Percentiles rank a stretch among this genome's conserved stretches.
phyloP scores from a whole-genome alignment of 2,329 filamentous ascomycete species.

The Fusarium siculi region DNA sequence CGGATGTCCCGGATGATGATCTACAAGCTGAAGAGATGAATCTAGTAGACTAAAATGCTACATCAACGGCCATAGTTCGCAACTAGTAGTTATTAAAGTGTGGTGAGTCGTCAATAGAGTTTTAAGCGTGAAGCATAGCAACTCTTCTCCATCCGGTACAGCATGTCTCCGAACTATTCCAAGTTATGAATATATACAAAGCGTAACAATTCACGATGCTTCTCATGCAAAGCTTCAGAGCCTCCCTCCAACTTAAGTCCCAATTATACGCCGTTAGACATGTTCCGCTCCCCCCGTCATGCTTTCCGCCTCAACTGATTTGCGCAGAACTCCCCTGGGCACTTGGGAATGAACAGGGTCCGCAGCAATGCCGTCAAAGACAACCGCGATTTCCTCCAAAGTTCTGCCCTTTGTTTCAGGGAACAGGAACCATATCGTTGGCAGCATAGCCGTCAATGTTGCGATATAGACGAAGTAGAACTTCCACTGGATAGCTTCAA shows the following conservation, averaged over 20 bases:
- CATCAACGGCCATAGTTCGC: neutral
- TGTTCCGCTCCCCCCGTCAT: neutral
- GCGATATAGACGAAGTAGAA: conserved; percentile 30
- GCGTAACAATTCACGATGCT: too few species aligned
- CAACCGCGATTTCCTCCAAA: conserved; percentile 23
- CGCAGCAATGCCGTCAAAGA: conserved; percentile 14
- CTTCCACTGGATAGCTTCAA: conserved; percentile 24
- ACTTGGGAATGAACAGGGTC: neutral
- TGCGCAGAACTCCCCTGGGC: neutral
- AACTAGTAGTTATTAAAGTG: neutral
- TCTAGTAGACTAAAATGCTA: neutral
- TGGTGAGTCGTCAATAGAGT: neutral
- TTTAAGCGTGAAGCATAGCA: neutral
- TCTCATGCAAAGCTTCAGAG: neutral
- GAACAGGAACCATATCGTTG: conserved; percentile 23
- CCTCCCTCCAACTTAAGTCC: fast-evolving
- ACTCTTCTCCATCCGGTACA: neutral
- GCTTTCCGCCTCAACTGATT: conserved; percentile 11
- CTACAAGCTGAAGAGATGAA: neutral
- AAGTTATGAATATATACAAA: neutral
- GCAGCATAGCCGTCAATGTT: neutral
- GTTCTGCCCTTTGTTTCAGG: conserved; percentile 29
- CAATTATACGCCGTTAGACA: neutral
- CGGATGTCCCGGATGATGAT: conserved; percentile 4
- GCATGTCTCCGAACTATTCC: neutral